Evolutionary conservation across 2,329 filamentous ascomycete species (phyloP), one percentile per base, ranked within the genome.

Genomic region (Monilinia aucupariae): DNA sequence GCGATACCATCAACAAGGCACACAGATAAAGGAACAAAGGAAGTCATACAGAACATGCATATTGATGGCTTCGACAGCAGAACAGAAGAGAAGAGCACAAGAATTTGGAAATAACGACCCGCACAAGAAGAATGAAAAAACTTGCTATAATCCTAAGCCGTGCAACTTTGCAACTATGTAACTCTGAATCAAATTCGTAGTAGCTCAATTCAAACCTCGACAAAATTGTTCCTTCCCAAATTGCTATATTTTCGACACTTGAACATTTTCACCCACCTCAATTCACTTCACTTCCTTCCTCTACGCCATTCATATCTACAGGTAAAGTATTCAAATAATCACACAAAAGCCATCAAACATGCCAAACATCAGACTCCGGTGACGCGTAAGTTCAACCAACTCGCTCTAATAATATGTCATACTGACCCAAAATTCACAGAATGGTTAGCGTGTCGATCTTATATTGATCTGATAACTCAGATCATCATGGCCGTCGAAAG

Each of bases 401-500:
- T 32, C 20, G 20, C 34, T 37, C 6, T 22, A 27, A 43, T 17
- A 43, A 8, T 17, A 15, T 6, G 27, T 4, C 12, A 27, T n/a
- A 39, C 50, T 61, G 20, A 61, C 15, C n/a, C 37, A 8, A 20
- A 25, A 47, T 32, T 25, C 34, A 47, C 20, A 65, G 63, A 67
- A 64, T 66, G 64, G 61, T 67, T 65, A 67, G 65, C 65, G 65
- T 66, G 65, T 66, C 64, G 64, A 61, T 66, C 65, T 66, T 66
- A 65, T 66, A 66, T 48, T 48, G 7, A 55, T 61, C 55, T 58
- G 52, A 45, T 27, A 56, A 55, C 48, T 51, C 54, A 48, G 55
- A 50, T 32, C 45, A 34, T 59, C 62, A 66, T 66, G 65, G 60
- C 47, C 53, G 27, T 58, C 50, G 62, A 64, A 64, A 64, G 62